Conservation (phyloP, 202 grass and related monocot species). For the Elaeis oleifera region DNA sequence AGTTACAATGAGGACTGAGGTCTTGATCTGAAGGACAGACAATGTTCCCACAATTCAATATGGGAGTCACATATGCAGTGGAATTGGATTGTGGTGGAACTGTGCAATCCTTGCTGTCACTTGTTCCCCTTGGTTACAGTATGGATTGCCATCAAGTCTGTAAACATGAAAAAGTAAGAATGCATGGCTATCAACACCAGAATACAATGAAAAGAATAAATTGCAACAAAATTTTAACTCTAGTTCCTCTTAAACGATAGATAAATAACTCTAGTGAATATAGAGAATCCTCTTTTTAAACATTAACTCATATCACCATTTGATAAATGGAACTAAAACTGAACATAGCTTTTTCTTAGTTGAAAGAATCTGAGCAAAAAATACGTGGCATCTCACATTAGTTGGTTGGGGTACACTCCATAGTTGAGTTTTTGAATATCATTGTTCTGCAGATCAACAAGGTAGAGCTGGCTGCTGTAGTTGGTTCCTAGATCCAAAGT, state of each 20-base stretch:
- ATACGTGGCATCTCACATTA: not conserved
- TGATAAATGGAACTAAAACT: too few relatives aligned
- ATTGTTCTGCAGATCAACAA: constrained; percentile 15
- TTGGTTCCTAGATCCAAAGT: constrained; percentile 5
- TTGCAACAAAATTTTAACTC: not conserved
- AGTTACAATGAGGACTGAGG: not conserved
- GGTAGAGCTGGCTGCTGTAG: constrained; percentile 6
- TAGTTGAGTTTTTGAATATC: not conserved
- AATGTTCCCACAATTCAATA: not conserved
- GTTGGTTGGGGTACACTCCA: not conserved
- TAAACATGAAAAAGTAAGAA: not conserved
- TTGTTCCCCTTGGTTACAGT: constrained; percentile 2
- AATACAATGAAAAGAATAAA: not conserved
- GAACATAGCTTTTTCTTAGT: too few relatives aligned
- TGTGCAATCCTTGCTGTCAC: not conserved
- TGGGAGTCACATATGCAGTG: not conserved
- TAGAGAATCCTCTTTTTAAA: too few relatives aligned
- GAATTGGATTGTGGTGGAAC: not conserved
- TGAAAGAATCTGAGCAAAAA: not conserved
- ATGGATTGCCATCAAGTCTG: constrained; percentile 16
- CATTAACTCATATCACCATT: too few relatives aligned
- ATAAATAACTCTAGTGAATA: too few relatives aligned
- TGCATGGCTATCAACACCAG: not conserved
- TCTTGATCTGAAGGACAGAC: constrained; percentile 15
- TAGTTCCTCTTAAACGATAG: too few relatives aligned